Evolutionary conservation across 2,329 filamentous ascomycete species (phyloP).

Genomic region (Teratosphaeria zuluensis): DNA sequence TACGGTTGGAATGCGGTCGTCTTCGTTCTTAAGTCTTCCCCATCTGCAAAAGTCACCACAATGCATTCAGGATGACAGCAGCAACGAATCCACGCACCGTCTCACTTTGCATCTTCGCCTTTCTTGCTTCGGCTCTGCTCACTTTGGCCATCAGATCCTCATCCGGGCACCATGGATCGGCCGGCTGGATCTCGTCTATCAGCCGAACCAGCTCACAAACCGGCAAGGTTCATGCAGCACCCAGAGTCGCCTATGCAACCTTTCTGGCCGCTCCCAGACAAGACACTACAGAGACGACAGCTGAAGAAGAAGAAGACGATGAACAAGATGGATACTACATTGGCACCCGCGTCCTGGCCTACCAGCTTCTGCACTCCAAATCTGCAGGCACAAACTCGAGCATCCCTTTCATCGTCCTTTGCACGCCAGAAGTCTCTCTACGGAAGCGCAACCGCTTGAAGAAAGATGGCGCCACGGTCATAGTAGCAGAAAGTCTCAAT

Average conservation of each 20-base stretch:
- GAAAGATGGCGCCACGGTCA: conserved; percentile 27
- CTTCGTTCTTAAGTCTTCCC: neutral
- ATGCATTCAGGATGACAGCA: neutral
- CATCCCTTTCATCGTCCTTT: conserved; percentile 31
- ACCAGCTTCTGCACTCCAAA: conserved; percentile 29
- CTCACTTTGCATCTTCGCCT: neutral
- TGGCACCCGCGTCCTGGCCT: conserved; percentile 26
- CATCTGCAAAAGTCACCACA: neutral
- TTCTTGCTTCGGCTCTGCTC: neutral
- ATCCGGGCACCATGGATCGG: neutral
- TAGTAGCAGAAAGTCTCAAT: conserved; percentile 24
- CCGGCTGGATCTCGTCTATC: neutral
- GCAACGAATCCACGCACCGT: neutral
- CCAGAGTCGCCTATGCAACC: conserved; percentile 30
- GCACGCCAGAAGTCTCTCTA: conserved; percentile 25
- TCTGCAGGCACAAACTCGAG: conserved; percentile 25
- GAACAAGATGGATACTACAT: conserved; percentile 22
- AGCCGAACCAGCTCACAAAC: neutral
- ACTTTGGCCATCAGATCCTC: neutral
- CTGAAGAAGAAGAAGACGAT: conserved; percentile 21
- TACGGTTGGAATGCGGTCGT: neutral
- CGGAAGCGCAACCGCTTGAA: conserved; percentile 27
- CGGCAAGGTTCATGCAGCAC: conserved; percentile 7
- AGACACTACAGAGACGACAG: conserved; percentile 10
- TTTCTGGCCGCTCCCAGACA: conserved; percentile 25